These are phyloP conservation scores for Salix purpurea DNA, from an alignment of 345 rosid species.

Conservation along the genomic window DNA sequence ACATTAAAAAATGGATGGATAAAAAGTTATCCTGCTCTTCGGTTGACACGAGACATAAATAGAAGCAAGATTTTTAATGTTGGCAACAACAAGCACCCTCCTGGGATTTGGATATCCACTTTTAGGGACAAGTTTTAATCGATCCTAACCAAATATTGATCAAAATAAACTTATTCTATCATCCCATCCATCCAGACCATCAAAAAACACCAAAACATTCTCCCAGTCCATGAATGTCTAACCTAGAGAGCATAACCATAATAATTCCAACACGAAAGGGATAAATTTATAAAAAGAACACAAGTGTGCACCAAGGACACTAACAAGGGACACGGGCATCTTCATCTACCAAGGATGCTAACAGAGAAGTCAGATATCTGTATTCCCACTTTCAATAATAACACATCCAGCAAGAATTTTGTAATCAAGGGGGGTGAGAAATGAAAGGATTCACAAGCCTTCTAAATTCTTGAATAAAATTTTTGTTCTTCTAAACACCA, in stretches of 20 bases:
- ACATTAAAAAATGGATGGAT: neutral
- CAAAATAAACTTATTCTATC: conserved; percentile 3
- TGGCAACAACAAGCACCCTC: neutral
- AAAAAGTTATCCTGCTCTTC: neutral
- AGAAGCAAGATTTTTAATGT: neutral
- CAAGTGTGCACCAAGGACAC: neutral
- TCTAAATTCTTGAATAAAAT: neutral
- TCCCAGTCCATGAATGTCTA: neutral
- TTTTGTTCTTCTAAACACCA: neutral
- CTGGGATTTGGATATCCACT: neutral
- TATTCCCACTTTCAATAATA: neutral
- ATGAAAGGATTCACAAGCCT: neutral
- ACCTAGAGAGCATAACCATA: neutral
- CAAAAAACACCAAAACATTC: neutral
- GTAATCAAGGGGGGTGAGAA: neutral
- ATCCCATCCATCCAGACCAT: neutral
- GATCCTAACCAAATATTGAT: neutral
- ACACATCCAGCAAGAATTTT: neutral
- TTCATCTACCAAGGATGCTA: neutral
- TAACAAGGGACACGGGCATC: neutral
- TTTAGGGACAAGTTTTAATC: neutral
- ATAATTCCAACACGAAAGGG: neutral
- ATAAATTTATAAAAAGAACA: neutral
- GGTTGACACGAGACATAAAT: neutral
- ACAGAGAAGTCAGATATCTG: neutral